Conservation (phyloP, 208 protist genomes). For the Tritrichomonas musculus region DNA sequence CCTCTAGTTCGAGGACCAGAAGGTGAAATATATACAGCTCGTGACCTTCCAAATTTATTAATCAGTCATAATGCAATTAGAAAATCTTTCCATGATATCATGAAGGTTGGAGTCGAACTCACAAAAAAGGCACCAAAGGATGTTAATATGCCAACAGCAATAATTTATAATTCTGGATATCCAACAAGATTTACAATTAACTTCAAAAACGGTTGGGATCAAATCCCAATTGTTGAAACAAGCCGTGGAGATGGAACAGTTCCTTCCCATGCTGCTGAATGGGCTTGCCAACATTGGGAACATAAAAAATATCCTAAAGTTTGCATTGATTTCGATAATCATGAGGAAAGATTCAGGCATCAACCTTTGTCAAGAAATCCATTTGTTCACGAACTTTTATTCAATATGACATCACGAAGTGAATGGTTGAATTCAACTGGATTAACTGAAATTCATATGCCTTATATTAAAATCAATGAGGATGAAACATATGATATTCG, state of each 20-base stretch:
- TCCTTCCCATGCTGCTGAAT: background rate
- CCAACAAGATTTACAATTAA: background rate
- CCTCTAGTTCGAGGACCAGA: background rate
- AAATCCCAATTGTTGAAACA: no score
- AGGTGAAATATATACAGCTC: background rate
- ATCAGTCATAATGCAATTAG: background rate
- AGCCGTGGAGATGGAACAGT: slow-evolving; percentile 1
- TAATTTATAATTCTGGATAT: background rate
- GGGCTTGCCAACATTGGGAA: background rate
- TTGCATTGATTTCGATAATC: background rate
- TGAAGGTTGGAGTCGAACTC: background rate
- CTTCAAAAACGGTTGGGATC: background rate
- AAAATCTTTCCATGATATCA: background rate
- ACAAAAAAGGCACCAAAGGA: background rate
- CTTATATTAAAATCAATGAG: no score
- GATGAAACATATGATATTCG: no score
- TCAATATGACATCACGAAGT: no score
- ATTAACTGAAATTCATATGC: no score
- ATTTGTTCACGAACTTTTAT: background rate
- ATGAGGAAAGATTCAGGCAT: background rate
- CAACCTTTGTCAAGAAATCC: background rate
- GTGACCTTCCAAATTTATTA: background rate
- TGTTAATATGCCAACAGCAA: background rate
- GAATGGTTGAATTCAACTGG: no score
- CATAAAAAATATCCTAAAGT: background rate